Evolutionary conservation across 2,329 filamentous ascomycete species (phyloP), one percentile per base, ranked within the genome.

Genomic region (Microcera coccophila): DNA sequence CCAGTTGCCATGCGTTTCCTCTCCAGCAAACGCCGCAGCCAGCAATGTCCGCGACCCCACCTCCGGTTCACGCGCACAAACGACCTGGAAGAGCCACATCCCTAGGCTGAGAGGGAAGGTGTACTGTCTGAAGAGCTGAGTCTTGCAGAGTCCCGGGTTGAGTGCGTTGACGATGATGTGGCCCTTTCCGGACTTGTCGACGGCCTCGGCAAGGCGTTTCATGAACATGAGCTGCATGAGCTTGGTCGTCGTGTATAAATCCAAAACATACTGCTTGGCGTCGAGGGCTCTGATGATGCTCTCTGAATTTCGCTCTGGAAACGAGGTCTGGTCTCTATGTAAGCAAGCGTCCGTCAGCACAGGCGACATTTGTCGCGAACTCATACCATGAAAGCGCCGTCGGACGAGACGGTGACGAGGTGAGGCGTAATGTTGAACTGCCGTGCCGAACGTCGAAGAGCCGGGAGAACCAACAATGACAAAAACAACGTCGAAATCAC

Each of bases 401-500:
- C 67, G 2, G 70, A 73, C 1, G 65, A 58, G 2, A 73, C 66
- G 5, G 72, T 54, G 3, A 59, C 55, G 3, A 75, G 40, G 16
- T 62, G 62, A 12, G 70, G 66, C 36, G 48, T 53, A 5, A 61
- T 44, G 12, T 66, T 67, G 39, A 59, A 55, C 40, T 48, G 53
- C 3, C 39, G 52, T 2, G 64, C 66, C 8, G 66, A 67, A 11
- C 55, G 55, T 16, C 63, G 62, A 50, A 78, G 48, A 18, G 57
- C 50, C 2, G 73, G 73, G 16, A 78, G 53, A 16, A 74, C 48
- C 38, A 68, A 47, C 10, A 76, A 32, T 0, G 66, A 65, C 40
- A 76, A 59, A 20, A 76, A 56, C 26, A 71, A 68, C 0, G 70
- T 75, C 3, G 64, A 64, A 26, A 77, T 58, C 15, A 75, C 67